Evolutionary conservation across 495 filamentous ascomycete species (phyloP).

Genomic region (Annulohypoxylon moriforme): DNA sequence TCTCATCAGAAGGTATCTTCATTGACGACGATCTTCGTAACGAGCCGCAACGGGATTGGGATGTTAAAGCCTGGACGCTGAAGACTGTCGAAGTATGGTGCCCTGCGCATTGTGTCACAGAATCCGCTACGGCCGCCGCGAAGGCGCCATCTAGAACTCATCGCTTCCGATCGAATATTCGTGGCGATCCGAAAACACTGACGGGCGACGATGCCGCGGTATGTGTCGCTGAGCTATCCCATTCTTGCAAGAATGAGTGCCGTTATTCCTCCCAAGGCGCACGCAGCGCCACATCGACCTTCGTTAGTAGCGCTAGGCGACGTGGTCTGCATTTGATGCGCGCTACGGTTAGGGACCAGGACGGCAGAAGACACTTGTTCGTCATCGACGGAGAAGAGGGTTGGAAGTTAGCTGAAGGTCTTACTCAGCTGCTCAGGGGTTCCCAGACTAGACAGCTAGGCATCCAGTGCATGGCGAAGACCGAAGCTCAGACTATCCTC

Average conservation of each 20-base stretch:
- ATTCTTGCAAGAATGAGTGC: slow-evolving; percentile 72
- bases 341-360: slow-evolving; percentile 83
- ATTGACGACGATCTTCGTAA: slow-evolving; percentile 93
- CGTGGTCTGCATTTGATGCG: slow-evolving; percentile 80
- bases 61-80: slow-evolving; percentile 97
- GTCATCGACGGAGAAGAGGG: slow-evolving; percentile 83
- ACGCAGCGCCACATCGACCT: slow-evolving; percentile 51
- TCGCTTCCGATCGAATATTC: slow-evolving; percentile 44
- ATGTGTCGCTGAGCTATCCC: slow-evolving; percentile 67
- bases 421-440: slow-evolving; percentile 79
- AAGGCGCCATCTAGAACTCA: slow-evolving; percentile 54
- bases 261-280: slow-evolving; percentile 54
- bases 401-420: slow-evolving; percentile 90
- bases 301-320: slow-evolving; percentile 58
- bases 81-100: slow-evolving; percentile 93
- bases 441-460: slow-evolving; percentile 74
- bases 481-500: slow-evolving; percentile 71
- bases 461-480: slow-evolving; percentile 67
- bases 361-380: slow-evolving; percentile 85
- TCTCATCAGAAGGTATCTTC: slow-evolving; percentile 91
- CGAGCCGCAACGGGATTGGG: slow-evolving; percentile 94
- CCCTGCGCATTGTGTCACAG: slow-evolving; percentile 60
- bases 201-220: slow-evolving; percentile 72
- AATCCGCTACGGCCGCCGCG: slow-evolving; percentile 44
- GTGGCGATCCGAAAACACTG: slow-evolving; percentile 58